Evolutionary conservation across 495 filamentous ascomycete genomes (phyloP), one percentile per base, ranked within the genome.

Genomic region (Terfezia claveryi): DNA sequence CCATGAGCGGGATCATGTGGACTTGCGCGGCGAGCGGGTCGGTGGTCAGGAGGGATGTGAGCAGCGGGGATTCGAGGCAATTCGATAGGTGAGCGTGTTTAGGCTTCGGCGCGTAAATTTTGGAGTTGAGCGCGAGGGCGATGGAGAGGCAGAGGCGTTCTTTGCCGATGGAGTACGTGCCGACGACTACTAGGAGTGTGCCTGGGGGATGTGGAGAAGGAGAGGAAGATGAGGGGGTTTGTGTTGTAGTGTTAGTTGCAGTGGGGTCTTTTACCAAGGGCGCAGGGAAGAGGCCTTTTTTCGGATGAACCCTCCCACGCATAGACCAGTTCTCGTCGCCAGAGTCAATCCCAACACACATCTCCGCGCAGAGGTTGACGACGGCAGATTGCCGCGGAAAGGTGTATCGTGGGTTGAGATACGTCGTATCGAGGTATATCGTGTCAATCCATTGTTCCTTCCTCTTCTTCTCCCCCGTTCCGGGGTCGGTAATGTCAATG

Each of bases 131-230:
- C 3, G 91, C 89, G 55, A 77, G 74, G 8, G 91, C 91, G 57
- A 96, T 91, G 10, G 85, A 89, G 17, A 92, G 68, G 67, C 91
- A 96, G 62, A 99, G 85, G 54, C 87, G 80, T 67, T 99, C 91
- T 70, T 99, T 99, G 67, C 91, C 91, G 60, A 99, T 99, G 57
- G 80, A 85, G 70, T 99, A 99, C 2, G 91, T 99, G 54, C 91
- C 91, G 58, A 94, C 87, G 9, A 99, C 78, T 17, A 99, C 83
- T 2, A 99, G 75, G 8, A 99, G 74, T 20, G 85, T 79, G 49
- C 78, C 80, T n/a, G 69, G 27, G 27, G 27, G 27, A 7, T 32
- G 51, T 57, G 27, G 32, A 52, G 51, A 56, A 54, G 51, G 14
- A 50, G 38, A 32, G 7, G 27, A 32, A 32, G 27, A 5, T 36